Conservation (phyloP, 2,329 filamentous ascomycete species). For the Xylariaceae sp. region DNA sequence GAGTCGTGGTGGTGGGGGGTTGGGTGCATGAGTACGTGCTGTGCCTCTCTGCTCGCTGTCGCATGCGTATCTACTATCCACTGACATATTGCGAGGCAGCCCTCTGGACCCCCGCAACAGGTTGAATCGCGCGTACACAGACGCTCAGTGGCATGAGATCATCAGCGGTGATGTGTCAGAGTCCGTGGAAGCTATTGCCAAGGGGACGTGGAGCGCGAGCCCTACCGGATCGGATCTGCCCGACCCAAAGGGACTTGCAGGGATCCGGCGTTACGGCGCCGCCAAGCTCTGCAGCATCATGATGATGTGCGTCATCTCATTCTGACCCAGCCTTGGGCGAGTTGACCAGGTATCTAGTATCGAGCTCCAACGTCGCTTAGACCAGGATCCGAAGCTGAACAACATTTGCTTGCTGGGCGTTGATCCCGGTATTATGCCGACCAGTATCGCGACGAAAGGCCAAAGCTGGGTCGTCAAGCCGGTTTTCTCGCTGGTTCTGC, state of each 20-base stretch:
- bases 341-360: slow-evolving; percentile 16
- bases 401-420: slow-evolving; percentile 37
- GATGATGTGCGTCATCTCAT: slow-evolving; percentile 24
- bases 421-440: slow-evolving; percentile 39
- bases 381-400: slow-evolving; percentile 32
- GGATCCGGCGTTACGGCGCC: slow-evolving; percentile 38
- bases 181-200: slow-evolving; percentile 29
- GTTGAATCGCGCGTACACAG: slow-evolving; percentile 20
- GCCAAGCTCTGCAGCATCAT: slow-evolving; percentile 38
- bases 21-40: slow-evolving; percentile 30
- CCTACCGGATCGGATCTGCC: slow-evolving; percentile 23
- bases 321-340: background rate
- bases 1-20: slow-evolving; percentile 21
- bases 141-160: slow-evolving; percentile 20
- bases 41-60: background rate
- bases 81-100: slow-evolving; percentile 1
- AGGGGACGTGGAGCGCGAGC: slow-evolving; percentile 32
- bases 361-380: slow-evolving; percentile 36
- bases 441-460: slow-evolving; percentile 19
- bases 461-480: slow-evolving; percentile 8
- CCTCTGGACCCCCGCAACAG: slow-evolving; percentile 10
- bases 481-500: slow-evolving; percentile 4
- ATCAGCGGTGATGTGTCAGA: slow-evolving; percentile 26
- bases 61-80: background rate
- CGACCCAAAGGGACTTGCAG: slow-evolving; percentile 25